These are phyloP conservation scores for Hymenoscyphus scutula DNA, from an alignment of 2,329 filamentous ascomycete genomes.

Conservation along the genomic window DNA sequence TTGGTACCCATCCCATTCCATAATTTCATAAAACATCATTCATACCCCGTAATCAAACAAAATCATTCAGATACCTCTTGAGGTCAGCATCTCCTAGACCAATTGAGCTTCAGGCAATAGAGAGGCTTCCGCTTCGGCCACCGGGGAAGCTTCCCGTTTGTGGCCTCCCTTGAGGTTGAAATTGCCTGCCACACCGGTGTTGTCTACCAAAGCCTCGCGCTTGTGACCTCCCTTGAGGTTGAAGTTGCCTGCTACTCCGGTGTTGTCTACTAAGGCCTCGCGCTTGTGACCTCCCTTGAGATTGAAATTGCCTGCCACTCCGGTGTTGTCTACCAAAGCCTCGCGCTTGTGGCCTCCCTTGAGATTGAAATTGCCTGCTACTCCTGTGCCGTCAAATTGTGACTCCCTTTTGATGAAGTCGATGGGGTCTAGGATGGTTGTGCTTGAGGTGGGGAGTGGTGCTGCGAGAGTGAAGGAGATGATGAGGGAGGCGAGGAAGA, in stretches of 20 bases:
- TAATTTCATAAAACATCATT: not conserved
- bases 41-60: not conserved
- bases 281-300: not conserved
- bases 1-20: no score
- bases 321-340: not conserved
- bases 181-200: not conserved
- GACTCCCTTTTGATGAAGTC: not conserved
- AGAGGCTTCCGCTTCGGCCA: not conserved
- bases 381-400: no score
- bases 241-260: not conserved
- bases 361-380: no score
- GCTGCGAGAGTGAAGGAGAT: not conserved
- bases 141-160: not conserved
- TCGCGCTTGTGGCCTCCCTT: no score
- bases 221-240: not conserved
- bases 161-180: not conserved
- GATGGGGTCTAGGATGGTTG: not conserved
- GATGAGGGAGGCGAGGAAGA: not conserved
- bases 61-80: not conserved
- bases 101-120: not conserved
- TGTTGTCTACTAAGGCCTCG: not conserved
- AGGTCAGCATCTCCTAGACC: not conserved
- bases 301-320: not conserved
- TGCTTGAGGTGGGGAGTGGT: not conserved
- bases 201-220: not conserved